These are phyloP conservation scores for Elymus sibiricus DNA, from an alignment of 176 grass and related monocot species.

Conservation along the genomic window DNA sequence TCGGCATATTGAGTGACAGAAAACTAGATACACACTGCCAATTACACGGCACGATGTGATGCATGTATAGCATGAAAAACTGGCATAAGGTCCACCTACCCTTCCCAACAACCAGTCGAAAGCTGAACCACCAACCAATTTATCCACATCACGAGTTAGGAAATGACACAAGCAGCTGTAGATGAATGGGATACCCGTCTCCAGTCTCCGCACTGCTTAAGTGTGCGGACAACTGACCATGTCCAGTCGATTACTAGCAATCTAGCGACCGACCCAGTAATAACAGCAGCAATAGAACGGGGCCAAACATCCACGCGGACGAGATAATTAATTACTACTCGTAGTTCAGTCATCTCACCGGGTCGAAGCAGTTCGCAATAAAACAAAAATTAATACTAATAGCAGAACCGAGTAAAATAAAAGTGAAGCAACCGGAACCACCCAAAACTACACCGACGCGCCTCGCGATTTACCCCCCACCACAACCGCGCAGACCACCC, in stretches of 20 bases:
- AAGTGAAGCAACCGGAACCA: conserved; percentile 1
- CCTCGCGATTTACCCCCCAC: not conserved
- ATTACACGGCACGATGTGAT: not conserved
- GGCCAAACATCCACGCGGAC: not conserved
- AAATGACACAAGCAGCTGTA: not conserved
- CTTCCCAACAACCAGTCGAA: conserved; percentile 23
- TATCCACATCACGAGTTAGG: not conserved
- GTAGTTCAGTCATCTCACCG: not conserved
- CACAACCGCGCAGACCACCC: not conserved
- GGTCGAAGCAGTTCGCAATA: not conserved
- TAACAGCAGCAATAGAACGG: not conserved
- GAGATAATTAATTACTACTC: not conserved
- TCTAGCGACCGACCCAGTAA: not conserved
- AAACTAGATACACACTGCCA: not conserved
- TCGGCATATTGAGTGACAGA: not conserved
- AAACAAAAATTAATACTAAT: not conserved
- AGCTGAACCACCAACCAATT: conserved; percentile 14
- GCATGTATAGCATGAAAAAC: conserved; percentile 13
- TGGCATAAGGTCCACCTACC: conserved; percentile 2
- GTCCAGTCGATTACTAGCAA: not conserved
- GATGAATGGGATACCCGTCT: not conserved
- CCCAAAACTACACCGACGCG: not conserved
- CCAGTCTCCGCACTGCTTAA: too few relatives aligned
- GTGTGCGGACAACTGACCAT: not conserved
- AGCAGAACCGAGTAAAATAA: not conserved